A percentile compares a stretch with the other conserved stretches of the same genome.
phyloP scores from a whole-genome alignment of 192 early-diverging fungal genomes.

The Backusella morwellensis region DNA sequence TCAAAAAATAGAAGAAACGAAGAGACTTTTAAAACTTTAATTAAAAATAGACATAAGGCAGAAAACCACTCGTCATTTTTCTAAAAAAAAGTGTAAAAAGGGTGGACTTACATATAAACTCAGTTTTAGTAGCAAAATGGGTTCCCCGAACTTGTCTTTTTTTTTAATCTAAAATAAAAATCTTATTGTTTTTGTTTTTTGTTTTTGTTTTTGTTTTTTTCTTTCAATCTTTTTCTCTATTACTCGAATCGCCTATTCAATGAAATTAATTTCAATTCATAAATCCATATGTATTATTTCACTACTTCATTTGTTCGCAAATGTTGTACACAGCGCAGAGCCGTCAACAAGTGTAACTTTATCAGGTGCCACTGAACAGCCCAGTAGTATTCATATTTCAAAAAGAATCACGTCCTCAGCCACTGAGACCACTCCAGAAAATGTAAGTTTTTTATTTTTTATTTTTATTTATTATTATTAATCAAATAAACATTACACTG shows the following conservation, averaged over 20 bases:
- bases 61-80: background rate
- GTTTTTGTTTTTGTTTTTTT: constrained; percentile 1
- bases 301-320: background rate
- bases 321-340: background rate
- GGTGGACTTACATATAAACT: background rate
- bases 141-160: background rate
- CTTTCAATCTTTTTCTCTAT: background rate
- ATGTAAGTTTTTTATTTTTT: background rate
- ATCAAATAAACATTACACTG: background rate
- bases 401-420: background rate
- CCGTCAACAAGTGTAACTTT: constrained; percentile 4
- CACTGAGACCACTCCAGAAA: background rate
- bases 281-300: background rate
- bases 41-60: background rate
- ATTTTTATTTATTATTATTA: background rate
- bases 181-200: background rate
- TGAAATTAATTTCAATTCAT: background rate
- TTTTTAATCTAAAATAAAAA: background rate
- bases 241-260: background rate
- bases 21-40: background rate
- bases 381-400: background rate
- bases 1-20: background rate
- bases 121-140: background rate
- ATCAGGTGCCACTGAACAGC: background rate
- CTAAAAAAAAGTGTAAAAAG: background rate